phyloP scores from a whole-genome alignment of 2,329 filamentous ascomycete species.

The Sclerotinia glacialis region DNA sequence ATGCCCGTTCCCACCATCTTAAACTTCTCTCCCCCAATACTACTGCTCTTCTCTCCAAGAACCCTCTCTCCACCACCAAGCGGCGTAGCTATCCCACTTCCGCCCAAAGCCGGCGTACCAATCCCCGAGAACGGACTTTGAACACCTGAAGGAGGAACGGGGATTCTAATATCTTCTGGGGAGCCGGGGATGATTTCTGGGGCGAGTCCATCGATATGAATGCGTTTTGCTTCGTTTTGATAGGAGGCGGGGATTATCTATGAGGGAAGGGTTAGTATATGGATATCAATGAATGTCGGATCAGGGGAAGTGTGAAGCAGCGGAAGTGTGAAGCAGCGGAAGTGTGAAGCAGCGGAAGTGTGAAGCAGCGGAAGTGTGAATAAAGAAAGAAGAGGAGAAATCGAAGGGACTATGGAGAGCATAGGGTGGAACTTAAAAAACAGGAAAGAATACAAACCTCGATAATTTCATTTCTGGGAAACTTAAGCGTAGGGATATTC shows the following conservation, averaged over 20 bases:
- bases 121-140: constrained; percentile 35
- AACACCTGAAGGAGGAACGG: constrained; percentile 59
- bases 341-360: no score
- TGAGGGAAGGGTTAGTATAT: neutral
- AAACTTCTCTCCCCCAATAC: neutral
- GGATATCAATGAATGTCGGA: neutral
- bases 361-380: no score
- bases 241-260: constrained; percentile 92
- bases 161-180: constrained; percentile 77
- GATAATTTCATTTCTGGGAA: constrained; percentile 95
- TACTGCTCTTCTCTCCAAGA: neutral
- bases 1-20: neutral
- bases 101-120: constrained; percentile 27
- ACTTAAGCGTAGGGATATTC: constrained; percentile 89
- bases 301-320: no score
- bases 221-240: constrained; percentile 90
- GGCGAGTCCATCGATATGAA: constrained; percentile 72
- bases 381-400: no score
- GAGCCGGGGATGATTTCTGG: constrained; percentile 67
- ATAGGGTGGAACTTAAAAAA: neutral
- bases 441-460: constrained; percentile 53
- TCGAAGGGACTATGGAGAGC: constrained; percentile 1
- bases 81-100: neutral
- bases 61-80: no score
- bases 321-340: no score